Evolutionary conservation across 805 yeast species (phyloP).

Genomic region (Candida gorgasii): DNA sequence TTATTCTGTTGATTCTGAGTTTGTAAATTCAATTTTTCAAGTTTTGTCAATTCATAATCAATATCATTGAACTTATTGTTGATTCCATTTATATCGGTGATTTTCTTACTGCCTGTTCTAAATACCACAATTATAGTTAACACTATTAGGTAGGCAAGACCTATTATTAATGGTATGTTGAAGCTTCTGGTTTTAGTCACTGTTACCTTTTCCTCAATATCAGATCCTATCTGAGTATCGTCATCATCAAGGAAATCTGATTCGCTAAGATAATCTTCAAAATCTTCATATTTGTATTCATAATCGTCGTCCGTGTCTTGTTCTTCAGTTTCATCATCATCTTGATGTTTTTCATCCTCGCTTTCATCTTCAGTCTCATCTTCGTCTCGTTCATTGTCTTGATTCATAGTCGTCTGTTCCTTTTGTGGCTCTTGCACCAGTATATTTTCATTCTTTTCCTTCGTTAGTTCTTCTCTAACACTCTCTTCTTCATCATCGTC

Average conservation of each 20-base stretch:
- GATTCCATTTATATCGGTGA: constrained; percentile 12
- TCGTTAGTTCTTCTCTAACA: background rate
- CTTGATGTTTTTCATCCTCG: background rate
- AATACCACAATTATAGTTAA: background rate
- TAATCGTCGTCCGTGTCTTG: background rate
- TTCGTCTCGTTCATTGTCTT: constrained; percentile 7
- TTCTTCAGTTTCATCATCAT: background rate
- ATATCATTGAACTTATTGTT: constrained; percentile 17
- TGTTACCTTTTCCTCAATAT: constrained; percentile 3
- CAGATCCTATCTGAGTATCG: constrained; percentile 6
- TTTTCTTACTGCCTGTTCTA: constrained; percentile 10
- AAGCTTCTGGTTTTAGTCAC: background rate
- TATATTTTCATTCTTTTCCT: background rate
- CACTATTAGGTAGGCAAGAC: background rate
- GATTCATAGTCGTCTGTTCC: constrained; percentile 7
- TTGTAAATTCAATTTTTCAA: constrained; percentile 5
- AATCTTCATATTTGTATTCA: background rate
- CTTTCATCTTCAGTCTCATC: background rate
- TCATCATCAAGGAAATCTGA: constrained; percentile 5
- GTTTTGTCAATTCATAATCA: constrained; percentile 12
- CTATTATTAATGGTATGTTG: background rate
- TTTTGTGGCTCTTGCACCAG: constrained; percentile 3
- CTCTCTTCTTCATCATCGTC: constrained; percentile 14
- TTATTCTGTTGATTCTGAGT: constrained; percentile 4
- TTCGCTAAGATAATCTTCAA: background rate